Percentiles rank a stretch among this genome's conserved stretches.
Conservation (phyloP, 805 yeast genomes). For the Ogataea ganodermae region DNA sequence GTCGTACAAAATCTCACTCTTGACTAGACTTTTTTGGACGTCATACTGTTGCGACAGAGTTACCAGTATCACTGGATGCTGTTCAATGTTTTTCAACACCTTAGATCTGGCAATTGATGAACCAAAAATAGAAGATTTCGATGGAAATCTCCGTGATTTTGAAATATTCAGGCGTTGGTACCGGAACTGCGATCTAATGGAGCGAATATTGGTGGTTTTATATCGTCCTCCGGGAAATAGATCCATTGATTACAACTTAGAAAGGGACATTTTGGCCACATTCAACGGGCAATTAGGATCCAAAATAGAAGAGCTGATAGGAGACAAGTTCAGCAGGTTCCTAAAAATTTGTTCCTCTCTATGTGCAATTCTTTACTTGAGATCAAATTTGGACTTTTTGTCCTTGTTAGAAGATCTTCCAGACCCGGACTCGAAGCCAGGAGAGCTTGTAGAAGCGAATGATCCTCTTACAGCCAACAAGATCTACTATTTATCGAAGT, state of each 20-base stretch:
- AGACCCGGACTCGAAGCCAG: neutral
- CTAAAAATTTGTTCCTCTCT: slow-evolving; percentile 23
- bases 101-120: slow-evolving; percentile 31
- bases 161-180: slow-evolving; percentile 29
- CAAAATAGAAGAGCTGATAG: slow-evolving; percentile 10
- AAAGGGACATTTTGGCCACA: slow-evolving; percentile 26
- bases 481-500: slow-evolving; percentile 20
- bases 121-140: slow-evolving; percentile 29
- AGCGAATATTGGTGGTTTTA: slow-evolving; percentile 26
- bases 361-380: slow-evolving; percentile 27
- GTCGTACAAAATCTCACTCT: slow-evolving; percentile 25
- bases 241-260: slow-evolving; percentile 24
- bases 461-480: slow-evolving; percentile 26
- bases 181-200: slow-evolving; percentile 26
- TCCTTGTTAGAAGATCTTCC: slow-evolving; percentile 27
- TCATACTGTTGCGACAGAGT: slow-evolving; percentile 34
- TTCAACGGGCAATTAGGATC: slow-evolving; percentile 4
- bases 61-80: slow-evolving; percentile 30
- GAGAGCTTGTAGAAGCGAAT: slow-evolving; percentile 10
- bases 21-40: slow-evolving; percentile 33
- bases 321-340: slow-evolving; percentile 18
- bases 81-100: slow-evolving; percentile 30
- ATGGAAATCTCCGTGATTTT: slow-evolving; percentile 27
- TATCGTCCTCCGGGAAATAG: slow-evolving; percentile 36
- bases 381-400: slow-evolving; percentile 33